Evolutionary conservation across 345 rosid genomes (phyloP).

Genomic region (Geranium rotundifolium): DNA sequence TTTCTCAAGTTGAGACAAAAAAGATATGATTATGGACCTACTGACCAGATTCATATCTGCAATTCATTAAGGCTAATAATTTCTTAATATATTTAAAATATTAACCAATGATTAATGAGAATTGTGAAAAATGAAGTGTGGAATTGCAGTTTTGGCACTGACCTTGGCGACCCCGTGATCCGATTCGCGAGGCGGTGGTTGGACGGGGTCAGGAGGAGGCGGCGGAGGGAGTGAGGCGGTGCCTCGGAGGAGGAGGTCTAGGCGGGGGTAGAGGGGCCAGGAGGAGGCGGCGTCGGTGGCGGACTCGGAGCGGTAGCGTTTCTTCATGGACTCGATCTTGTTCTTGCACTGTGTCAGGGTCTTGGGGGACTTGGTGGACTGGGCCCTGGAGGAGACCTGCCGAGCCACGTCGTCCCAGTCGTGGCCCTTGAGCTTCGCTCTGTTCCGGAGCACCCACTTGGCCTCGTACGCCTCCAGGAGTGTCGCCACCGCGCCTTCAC

Average conservation of each 20-base stretch:
- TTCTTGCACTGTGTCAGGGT: conserved; percentile 98
- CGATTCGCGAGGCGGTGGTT: conserved; percentile 8
- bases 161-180: conserved; percentile 11
- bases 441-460: conserved; percentile 81
- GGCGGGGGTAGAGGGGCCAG: conserved; percentile 84
- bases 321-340: conserved; percentile 98
- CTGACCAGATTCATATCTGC: neutral
- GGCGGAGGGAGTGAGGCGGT: conserved; percentile 9
- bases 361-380: conserved; percentile 55
- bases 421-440: conserved; percentile 92
- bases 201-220: conserved; percentile 20
- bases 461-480: conserved; percentile 86
- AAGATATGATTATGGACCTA: neutral
- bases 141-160: neutral
- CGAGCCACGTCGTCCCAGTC: conserved; percentile 95
- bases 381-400: conserved; percentile 59
- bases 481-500: conserved; percentile 87
- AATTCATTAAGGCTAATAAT: no score
- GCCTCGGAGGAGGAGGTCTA: conserved; percentile 75
- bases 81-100: no score
- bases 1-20: neutral
- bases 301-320: conserved; percentile 82
- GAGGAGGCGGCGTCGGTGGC: conserved; percentile 63
- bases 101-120: no score
- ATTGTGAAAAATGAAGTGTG: no score